Evolutionary conservation across 306 rosid species (phyloP).

Genomic region (Dalbergia cochinchinensis): DNA sequence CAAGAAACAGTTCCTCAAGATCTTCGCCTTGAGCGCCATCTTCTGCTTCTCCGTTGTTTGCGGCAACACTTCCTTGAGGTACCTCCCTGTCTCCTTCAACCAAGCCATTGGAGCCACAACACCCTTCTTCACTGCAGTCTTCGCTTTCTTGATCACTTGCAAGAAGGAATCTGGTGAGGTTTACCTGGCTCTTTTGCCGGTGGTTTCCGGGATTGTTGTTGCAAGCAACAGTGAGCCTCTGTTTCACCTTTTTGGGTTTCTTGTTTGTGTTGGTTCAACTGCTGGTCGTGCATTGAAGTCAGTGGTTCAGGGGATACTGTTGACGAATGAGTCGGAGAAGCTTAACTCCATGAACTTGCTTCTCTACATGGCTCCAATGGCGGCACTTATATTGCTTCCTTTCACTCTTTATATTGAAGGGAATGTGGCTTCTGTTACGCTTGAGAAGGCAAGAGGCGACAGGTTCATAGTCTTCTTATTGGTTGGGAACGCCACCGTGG

Average conservation of each 20-base stretch:
- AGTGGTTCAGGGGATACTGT: constrained; percentile 82
- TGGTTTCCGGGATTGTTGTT: constrained; percentile 79
- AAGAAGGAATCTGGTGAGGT: constrained; percentile 10
- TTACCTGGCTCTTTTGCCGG: constrained; percentile 64
- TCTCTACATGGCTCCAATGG: constrained; percentile 49
- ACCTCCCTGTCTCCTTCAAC: constrained; percentile 88
- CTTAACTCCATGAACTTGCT: constrained; percentile 95
- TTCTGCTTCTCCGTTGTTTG: constrained; percentile 51
- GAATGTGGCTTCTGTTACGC: constrained; percentile 66
- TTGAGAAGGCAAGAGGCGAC: constrained; percentile 71
- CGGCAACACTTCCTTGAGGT: constrained; percentile 88
- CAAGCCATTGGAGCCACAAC: constrained; percentile 97
- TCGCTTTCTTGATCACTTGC: constrained; percentile 1
- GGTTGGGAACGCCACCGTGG: constrained; percentile 91
- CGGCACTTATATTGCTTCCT: constrained; percentile 76
- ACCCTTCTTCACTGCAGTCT: constrained; percentile 44
- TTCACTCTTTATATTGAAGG: constrained; percentile 88
- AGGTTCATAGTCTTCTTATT: constrained; percentile 68
- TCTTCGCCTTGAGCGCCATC: constrained; percentile 75
- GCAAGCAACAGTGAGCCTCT: constrained; percentile 33
- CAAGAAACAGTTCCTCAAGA: constrained; percentile 77
- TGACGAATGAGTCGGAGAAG: constrained; percentile 89
- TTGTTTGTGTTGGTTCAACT: neutral
- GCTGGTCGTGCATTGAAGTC: constrained; percentile 89
- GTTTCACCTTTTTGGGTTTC: constrained; percentile 58